These are phyloP conservation scores for Wickerhamiella australiensis DNA, from an alignment of 805 yeast species.

Conservation along the genomic window DNA sequence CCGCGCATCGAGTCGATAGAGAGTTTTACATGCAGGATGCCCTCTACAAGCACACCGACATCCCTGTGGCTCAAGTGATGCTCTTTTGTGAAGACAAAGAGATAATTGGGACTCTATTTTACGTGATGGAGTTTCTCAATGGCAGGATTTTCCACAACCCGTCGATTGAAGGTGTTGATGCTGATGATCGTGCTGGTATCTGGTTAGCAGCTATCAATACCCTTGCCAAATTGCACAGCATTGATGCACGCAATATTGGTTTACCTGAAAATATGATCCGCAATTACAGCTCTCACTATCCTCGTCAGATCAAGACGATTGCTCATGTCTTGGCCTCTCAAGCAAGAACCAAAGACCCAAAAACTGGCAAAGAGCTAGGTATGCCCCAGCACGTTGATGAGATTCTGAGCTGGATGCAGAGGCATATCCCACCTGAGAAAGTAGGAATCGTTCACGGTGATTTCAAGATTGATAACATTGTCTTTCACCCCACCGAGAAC, in stretches of 20 bases:
- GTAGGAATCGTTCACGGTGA: constrained; percentile 50
- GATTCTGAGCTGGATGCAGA: constrained; percentile 34
- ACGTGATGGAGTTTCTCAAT: constrained; percentile 46
- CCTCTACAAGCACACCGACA: constrained; percentile 26
- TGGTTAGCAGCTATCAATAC: constrained; percentile 43
- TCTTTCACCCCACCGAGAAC: constrained; percentile 43
- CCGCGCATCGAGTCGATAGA: constrained; percentile 53
- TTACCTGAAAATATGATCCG: constrained; percentile 36
- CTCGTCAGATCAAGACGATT: constrained; percentile 42
- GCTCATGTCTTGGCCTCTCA: constrained; percentile 34
- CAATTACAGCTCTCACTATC: constrained; percentile 36
- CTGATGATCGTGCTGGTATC: constrained; percentile 24
- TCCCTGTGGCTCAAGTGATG: constrained; percentile 45
- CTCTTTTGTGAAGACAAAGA: constrained; percentile 46
- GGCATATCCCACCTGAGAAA: constrained; percentile 36
- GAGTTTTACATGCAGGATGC: constrained; percentile 42
- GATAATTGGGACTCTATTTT: constrained; percentile 44
- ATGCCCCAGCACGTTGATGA: constrained; percentile 38
- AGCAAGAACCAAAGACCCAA: constrained; percentile 24
- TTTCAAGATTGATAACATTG: constrained; percentile 51
- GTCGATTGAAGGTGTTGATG: constrained; percentile 31
- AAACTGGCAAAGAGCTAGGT: constrained; percentile 30
- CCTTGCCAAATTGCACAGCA: constrained; percentile 38
- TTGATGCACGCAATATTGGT: constrained; percentile 36
- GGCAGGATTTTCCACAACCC: constrained; percentile 49